Conservation (phyloP, 2,329 filamentous ascomycete species). For the Thelonectria discophora region DNA sequence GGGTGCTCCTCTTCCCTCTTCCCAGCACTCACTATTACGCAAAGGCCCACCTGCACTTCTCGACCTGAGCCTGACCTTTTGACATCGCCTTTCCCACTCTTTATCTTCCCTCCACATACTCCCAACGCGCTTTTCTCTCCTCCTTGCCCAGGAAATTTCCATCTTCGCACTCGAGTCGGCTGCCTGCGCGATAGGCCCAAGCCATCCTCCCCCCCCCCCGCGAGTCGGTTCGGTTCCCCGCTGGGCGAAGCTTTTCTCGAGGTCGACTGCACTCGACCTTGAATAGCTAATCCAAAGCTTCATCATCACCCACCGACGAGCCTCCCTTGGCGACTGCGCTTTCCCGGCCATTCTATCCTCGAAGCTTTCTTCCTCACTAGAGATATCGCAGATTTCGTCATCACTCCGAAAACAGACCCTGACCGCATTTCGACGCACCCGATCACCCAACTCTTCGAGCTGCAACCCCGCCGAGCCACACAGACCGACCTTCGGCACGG, state of each 20-base stretch:
- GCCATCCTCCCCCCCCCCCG: conserved; percentile 7
- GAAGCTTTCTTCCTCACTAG: neutral
- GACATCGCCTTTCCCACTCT: conserved; percentile 46
- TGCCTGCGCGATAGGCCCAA: conserved; percentile 17
- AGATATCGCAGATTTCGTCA: neutral
- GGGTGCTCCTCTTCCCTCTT: conserved; percentile 38
- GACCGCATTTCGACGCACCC: conserved; percentile 10
- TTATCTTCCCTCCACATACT: conserved; percentile 43
- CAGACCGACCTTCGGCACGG: conserved; percentile 20
- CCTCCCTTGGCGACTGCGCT: conserved; percentile 25
- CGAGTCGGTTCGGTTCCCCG: conserved; percentile 30
- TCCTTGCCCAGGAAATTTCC: conserved; percentile 29
- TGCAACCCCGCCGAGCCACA: conserved; percentile 25
- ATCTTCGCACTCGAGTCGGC: conserved; percentile 26
- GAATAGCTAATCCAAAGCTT: conserved; percentile 43
- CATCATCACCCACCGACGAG: conserved; percentile 32
- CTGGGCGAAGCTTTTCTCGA: conserved; percentile 46
- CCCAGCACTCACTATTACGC: conserved; percentile 44
- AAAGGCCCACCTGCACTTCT: conserved; percentile 50
- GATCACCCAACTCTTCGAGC: conserved; percentile 15
- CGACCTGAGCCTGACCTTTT: conserved; percentile 52
- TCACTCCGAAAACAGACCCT: neutral
- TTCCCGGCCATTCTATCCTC: conserved; percentile 3
- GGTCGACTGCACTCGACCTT: conserved; percentile 54
- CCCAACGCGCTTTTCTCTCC: conserved; percentile 38